Evolutionary conservation across 108 stramenopile genomes (phyloP).

Genomic region (Skeletonema tropicum): DNA sequence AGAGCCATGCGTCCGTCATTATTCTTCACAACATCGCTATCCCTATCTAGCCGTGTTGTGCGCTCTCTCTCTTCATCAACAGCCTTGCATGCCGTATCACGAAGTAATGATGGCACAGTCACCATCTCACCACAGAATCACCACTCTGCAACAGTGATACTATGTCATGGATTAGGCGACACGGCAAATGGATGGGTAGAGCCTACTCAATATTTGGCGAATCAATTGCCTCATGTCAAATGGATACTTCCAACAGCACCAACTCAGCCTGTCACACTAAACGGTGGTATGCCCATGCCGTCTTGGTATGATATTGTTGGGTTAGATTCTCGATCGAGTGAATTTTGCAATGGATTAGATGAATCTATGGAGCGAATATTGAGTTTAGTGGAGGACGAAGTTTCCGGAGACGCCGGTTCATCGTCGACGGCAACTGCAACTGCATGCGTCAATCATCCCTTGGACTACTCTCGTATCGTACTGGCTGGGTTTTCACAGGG

Average conservation of each 20-base stretch:
- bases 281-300: slow-evolving; percentile 43
- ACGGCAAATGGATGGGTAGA: slow-evolving; percentile 63
- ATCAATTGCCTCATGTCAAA: slow-evolving; percentile 49
- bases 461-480: slow-evolving; percentile 52
- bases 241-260: slow-evolving; percentile 49
- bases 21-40: slow-evolving; percentile 30
- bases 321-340: slow-evolving; percentile 37
- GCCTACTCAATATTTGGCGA: slow-evolving; percentile 43
- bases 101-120: slow-evolving; percentile 30
- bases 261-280: slow-evolving; percentile 52
- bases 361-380: slow-evolving; percentile 24
- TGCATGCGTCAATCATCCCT: not conserved
- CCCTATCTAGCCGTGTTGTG: slow-evolving; percentile 15
- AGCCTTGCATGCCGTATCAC: slow-evolving; percentile 1
- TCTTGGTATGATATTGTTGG: slow-evolving; percentile 59
- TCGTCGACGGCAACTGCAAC: not conserved
- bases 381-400: slow-evolving; percentile 35
- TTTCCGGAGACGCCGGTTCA: not conserved
- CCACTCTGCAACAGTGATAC: slow-evolving; percentile 49
- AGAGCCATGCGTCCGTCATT: slow-evolving; percentile 30
- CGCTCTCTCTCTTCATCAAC: slow-evolving; percentile 13
- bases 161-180: slow-evolving; percentile 75
- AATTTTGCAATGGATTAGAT: slow-evolving; percentile 63
- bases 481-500: slow-evolving; percentile 75
- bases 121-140: slow-evolving; percentile 21